These are phyloP conservation scores for Stagonosporopsis vannaccii DNA, from an alignment of 2,329 filamentous ascomycete genomes.

Conservation along the genomic window DNA sequence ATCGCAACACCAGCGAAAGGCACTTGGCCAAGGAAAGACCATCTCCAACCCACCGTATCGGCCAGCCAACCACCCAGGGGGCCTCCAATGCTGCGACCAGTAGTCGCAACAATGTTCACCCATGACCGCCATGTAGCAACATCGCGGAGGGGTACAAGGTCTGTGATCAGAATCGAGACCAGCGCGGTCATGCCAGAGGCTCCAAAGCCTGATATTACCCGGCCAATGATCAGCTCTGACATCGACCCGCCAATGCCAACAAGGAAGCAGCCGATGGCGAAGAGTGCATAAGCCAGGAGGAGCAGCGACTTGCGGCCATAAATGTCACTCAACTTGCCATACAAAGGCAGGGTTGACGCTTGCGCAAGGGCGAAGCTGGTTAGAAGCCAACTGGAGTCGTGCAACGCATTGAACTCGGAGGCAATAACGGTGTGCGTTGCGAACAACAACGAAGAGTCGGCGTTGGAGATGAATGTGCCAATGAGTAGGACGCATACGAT, in stretches of 20 bases:
- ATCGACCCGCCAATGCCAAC: conserved; percentile 22
- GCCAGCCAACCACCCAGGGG: conserved; percentile 67
- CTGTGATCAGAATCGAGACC: conserved; percentile 57
- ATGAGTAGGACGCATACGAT: conserved; percentile 30
- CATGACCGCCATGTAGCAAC: conserved; percentile 59
- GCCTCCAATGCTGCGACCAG: conserved; percentile 60
- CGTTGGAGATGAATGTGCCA: conserved; percentile 67
- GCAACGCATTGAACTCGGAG: conserved; percentile 54
- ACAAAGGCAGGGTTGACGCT: conserved; percentile 49
- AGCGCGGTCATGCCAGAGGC: conserved; percentile 67
- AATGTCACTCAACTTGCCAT: conserved; percentile 56
- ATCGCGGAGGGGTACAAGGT: conserved; percentile 58
- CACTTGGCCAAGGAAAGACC: conserved; percentile 67
- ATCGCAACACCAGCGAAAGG: conserved; percentile 63
- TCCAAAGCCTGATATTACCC: conserved; percentile 68
- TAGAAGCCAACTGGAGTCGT: conserved; percentile 54
- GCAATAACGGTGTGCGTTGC: conserved; percentile 68
- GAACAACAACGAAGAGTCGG: conserved; percentile 69
- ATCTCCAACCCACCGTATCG: conserved; percentile 71
- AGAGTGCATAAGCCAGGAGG: conserved; percentile 51
- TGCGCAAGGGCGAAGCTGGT: conserved; percentile 54
- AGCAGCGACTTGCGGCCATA: conserved; percentile 55
- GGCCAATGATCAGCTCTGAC: conserved; percentile 50
- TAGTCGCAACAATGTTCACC: conserved; percentile 60
- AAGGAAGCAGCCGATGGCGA: conserved; percentile 44